Percentiles rank a stretch among this genome's conserved stretches.
These are phyloP conservation scores for Beauveria bassiana DNA, from an alignment of 2,329 filamentous ascomycete genomes.

Conservation along the genomic window DNA sequence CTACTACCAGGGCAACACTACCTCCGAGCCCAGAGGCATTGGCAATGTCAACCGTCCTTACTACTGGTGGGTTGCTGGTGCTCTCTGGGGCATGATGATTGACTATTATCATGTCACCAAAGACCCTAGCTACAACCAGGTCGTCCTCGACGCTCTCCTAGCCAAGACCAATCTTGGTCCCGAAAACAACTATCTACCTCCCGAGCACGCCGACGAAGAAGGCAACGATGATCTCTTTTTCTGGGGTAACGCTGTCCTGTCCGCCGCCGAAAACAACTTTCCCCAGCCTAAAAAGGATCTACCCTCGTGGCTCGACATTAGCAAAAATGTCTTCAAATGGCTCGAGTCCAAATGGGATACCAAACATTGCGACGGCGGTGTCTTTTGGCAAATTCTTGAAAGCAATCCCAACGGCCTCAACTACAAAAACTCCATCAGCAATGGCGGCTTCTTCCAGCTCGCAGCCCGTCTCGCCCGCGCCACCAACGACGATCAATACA, in stretches of 20 bases:
- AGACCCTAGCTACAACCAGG: slow-evolving; percentile 53
- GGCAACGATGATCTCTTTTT: slow-evolving; percentile 64
- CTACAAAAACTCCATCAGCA: slow-evolving; percentile 69
- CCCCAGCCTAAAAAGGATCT: slow-evolving; percentile 42
- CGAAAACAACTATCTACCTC: slow-evolving; percentile 52
- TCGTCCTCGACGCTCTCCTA: slow-evolving; percentile 50
- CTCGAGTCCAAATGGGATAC: slow-evolving; percentile 62
- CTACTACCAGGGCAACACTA: slow-evolving; percentile 55
- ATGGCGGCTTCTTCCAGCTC: slow-evolving; percentile 77
- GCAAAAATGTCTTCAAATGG: slow-evolving; percentile 59
- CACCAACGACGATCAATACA: slow-evolving; percentile 58
- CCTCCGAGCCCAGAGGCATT: slow-evolving; percentile 33
- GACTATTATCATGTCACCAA: slow-evolving; percentile 63
- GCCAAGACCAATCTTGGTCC: slow-evolving; percentile 49
- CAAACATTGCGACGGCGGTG: slow-evolving; percentile 55
- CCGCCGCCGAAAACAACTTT: slow-evolving; percentile 55
- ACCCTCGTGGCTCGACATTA: slow-evolving; percentile 54
- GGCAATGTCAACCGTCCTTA: slow-evolving; percentile 59
- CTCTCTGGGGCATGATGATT: slow-evolving; percentile 59
- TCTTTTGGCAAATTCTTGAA: slow-evolving; percentile 69
- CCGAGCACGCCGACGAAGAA: slow-evolving; percentile 46
- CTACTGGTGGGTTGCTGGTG: slow-evolving; percentile 62
- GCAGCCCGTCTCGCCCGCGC: slow-evolving; percentile 66
- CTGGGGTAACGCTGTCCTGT: slow-evolving; percentile 58
- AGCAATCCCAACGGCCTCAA: slow-evolving; percentile 61